Conservation (phyloP, 768 basidiomycete species). For the Termitomyces sp. region DNA sequence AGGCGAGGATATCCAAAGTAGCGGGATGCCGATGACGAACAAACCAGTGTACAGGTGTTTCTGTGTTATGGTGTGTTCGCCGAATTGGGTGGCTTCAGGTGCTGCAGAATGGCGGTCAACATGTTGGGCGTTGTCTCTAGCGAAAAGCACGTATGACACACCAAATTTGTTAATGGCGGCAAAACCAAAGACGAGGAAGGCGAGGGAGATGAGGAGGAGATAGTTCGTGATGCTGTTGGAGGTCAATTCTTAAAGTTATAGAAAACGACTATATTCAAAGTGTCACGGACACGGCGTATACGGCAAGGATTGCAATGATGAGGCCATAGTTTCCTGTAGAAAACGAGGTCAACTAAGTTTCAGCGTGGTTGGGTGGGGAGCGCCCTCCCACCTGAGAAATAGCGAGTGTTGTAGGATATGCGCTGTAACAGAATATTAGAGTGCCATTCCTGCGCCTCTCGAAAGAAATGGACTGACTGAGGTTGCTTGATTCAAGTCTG, state of each 20-base stretch:
- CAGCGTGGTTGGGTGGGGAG: background rate
- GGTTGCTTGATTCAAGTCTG: slow-evolving; percentile 77
- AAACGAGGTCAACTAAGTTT: slow-evolving; percentile 9
- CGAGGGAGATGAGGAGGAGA: slow-evolving; percentile 78
- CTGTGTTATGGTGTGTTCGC: slow-evolving; percentile 81
- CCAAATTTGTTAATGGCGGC: slow-evolving; percentile 86
- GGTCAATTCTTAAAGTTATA: background rate
- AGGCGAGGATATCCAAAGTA: slow-evolving; percentile 78
- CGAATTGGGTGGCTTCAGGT: slow-evolving; percentile 82
- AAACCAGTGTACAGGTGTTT: slow-evolving; percentile 85
- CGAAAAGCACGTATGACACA: slow-evolving; percentile 34
- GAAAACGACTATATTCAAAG: background rate
- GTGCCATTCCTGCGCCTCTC: background rate
- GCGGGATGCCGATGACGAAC: slow-evolving; percentile 88
- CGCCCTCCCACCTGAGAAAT: slow-evolving; percentile 64
- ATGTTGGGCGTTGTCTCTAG: background rate
- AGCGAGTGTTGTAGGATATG: slow-evolving; percentile 92
- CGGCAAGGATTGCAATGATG: slow-evolving; percentile 72
- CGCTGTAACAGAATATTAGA: slow-evolving; percentile 45
- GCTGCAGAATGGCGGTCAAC: slow-evolving; percentile 38
- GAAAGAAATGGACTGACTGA: slow-evolving; percentile 46
- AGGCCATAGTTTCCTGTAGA: slow-evolving; percentile 81
- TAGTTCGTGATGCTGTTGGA: slow-evolving; percentile 70
- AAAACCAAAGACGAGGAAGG: slow-evolving; percentile 92
- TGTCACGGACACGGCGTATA: slow-evolving; percentile 73